A percentile compares a stretch with the other conserved stretches of the same genome.
These are phyloP conservation scores for Hypomyces rosellus DNA, from an alignment of 2,329 filamentous ascomycete genomes.

Conservation along the genomic window DNA sequence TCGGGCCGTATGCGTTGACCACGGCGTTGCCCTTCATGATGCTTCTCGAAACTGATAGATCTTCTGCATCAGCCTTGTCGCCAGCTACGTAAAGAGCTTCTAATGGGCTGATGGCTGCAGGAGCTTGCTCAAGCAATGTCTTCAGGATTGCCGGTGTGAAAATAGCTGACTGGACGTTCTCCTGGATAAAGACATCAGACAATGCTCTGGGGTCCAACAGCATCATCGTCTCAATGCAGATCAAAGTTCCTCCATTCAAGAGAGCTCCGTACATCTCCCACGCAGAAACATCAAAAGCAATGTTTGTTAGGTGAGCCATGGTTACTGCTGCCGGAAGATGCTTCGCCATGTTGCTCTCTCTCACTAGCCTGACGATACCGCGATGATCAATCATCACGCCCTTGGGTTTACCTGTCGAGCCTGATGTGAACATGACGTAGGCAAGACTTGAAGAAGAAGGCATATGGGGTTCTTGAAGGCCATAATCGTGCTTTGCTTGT, in stretches of 20 bases:
- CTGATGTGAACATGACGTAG: conserved; percentile 5
- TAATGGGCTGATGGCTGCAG: neutral
- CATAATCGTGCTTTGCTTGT: neutral
- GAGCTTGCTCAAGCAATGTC: neutral
- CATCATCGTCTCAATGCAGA: conserved; percentile 4
- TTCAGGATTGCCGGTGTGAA: conserved; percentile 2
- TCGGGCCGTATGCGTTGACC: conserved; percentile 15
- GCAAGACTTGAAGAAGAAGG: conserved; percentile 3
- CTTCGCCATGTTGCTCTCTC: neutral
- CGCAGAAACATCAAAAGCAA: conserved; percentile 1
- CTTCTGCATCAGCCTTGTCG: neutral
- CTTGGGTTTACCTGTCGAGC: conserved; percentile 1
- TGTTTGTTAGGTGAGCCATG: conserved; percentile 2
- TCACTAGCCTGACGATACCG: neutral
- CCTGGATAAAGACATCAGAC: neutral
- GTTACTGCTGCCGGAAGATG: neutral
- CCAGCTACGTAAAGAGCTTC: neutral
- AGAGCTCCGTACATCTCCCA: conserved; percentile 1
- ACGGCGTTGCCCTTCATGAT: neutral
- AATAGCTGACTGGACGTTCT: neutral
- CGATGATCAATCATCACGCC: conserved; percentile 5
- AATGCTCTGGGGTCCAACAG: neutral
- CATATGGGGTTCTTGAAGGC: neutral
- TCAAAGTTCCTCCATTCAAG: conserved; percentile 5
- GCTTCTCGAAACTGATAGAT: neutral